Base-by-base conservation (phyloP, 2,329 filamentous ascomycete genomes). In the Davidsoniella australis region DNA sequence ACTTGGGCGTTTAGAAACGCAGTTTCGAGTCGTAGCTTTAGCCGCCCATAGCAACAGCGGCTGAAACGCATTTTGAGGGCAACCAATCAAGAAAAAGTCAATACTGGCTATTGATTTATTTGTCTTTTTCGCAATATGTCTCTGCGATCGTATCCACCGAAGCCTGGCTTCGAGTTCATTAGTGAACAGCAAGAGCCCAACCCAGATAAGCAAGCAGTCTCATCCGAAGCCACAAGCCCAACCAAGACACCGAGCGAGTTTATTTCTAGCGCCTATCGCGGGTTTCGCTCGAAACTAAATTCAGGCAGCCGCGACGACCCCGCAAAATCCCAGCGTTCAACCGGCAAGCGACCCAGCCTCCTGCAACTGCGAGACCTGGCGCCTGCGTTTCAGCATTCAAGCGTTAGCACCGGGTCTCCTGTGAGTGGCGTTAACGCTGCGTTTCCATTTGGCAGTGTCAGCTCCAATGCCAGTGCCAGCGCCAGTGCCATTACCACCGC, bases 191-290 rank as follows among this genome's bases (percentile, higher is more conserved):
- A 12, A 33, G 29, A 33, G 29, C 8, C 12, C 2, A 2, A 12
- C 29, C 1, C 29, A 12, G 8, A 9, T 9, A 5, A 33, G 29
- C 29, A 41, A 41, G n/a, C 39, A 41, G 18, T 7, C 37, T 39
- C 37, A 39, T 39, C 37, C 37, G 12, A 39, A 39, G 37, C n/a
- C n/a, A 16, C 4, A 41, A 41, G 37, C 41, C 53, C 58, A 53
- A 39, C 57, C 55, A 61, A 66, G 58, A 66, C 68, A 0, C 57
- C 68, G 18, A 65, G 70, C 53, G 70, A 74, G 48, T 61, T 72
- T 52, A 57, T 75, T 48, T 68, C 69, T 42, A 68, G 68, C 55
- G 68, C 72, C 55, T 72, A 72, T 57, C 69, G 70, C 55, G 69
- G 69, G 54, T 63, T 73, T 54, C 69, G 65, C 57, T 42, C 43